Conservation (phyloP, 1,284 basidiomycete genomes). For the Austroboletus niveus region DNA sequence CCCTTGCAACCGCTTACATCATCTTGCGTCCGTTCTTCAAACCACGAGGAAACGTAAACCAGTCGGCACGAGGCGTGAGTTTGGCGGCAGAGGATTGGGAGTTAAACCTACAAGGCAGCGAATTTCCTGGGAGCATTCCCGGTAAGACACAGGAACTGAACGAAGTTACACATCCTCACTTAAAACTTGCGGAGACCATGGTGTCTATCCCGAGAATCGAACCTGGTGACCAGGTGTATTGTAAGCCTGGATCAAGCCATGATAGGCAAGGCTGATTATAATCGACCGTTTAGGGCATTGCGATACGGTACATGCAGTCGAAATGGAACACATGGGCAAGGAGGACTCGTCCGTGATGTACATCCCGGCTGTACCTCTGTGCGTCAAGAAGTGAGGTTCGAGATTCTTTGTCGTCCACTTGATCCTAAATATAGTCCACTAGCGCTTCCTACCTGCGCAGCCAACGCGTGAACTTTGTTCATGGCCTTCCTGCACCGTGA, state of each 20-base stretch:
- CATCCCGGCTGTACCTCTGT: conserved; percentile 76
- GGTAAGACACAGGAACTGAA: conserved; percentile 67
- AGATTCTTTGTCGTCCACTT: not conserved
- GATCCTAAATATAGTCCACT: not conserved
- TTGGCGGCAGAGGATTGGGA: conserved; percentile 56
- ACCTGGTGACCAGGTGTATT: conserved; percentile 79
- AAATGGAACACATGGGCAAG: conserved; percentile 55
- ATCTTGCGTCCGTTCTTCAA: conserved; percentile 78
- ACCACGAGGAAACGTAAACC: conserved; percentile 13
- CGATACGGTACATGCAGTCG: conserved; percentile 74
- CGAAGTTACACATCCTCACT: conserved; percentile 66
- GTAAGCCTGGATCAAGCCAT: conserved; percentile 35
- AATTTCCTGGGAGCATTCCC: conserved; percentile 63
- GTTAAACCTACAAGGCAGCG: conserved; percentile 53
- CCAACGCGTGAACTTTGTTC: conserved; percentile 56
- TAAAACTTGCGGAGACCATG: conserved; percentile 55
- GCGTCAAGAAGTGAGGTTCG: conserved; percentile 52
- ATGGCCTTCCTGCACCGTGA: conserved; percentile 59
- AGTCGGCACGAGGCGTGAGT: not conserved
- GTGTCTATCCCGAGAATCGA: conserved; percentile 51
- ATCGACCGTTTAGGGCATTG: conserved; percentile 47
- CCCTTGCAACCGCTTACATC: conserved; percentile 62
- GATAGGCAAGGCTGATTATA: not conserved
- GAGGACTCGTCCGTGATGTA: conserved; percentile 76
- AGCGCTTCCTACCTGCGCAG: conserved; percentile 61